Conservation (phyloP, 2,329 filamentous ascomycete genomes). For the Botryosphaeria dothidea region DNA sequence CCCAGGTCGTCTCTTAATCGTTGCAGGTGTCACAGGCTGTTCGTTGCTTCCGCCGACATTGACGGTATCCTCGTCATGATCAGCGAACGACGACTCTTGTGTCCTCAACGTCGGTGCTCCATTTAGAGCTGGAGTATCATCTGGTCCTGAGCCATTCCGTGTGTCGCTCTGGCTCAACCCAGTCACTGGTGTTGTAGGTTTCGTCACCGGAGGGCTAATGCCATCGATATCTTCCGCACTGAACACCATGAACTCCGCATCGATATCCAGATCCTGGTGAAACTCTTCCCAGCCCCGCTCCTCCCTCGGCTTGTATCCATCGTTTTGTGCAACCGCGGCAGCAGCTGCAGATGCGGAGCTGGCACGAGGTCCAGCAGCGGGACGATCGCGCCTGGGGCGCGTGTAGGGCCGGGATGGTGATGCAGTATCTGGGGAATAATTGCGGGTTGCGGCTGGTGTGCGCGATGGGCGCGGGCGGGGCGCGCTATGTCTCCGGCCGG, state of each 20-base stretch:
- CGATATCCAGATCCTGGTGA: slow-evolving; percentile 91
- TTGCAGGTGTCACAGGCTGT: slow-evolving; percentile 37
- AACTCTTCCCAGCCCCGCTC: slow-evolving; percentile 98
- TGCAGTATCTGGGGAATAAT: slow-evolving; percentile 13
- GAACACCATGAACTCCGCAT: slow-evolving; percentile 75
- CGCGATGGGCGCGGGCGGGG: slow-evolving; percentile 17
- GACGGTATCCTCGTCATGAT: slow-evolving; percentile 24
- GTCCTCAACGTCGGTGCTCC: not conserved
- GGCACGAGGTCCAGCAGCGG: slow-evolving; percentile 65
- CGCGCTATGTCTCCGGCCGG: slow-evolving; percentile 16
- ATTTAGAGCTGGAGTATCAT: slow-evolving; percentile 9
- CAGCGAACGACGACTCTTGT: slow-evolving; percentile 9
- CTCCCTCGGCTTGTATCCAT: slow-evolving; percentile 96
- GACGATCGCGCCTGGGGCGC: slow-evolving; percentile 42
- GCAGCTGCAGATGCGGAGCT: slow-evolving; percentile 82
- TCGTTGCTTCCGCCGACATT: slow-evolving; percentile 24
- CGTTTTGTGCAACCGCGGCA: slow-evolving; percentile 83
- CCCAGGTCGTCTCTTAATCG: slow-evolving; percentile 60
- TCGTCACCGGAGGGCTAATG: slow-evolving; percentile 48
- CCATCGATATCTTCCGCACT: slow-evolving; percentile 85
- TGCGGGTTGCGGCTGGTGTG: slow-evolving; percentile 53
- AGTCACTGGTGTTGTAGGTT: slow-evolving; percentile 45
- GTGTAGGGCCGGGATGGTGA: slow-evolving; percentile 36
- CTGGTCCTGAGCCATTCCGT: slow-evolving; percentile 32
- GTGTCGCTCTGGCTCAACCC: slow-evolving; percentile 31